Base-by-base conservation (phyloP, 495 filamentous ascomycete genomes). In the Chlorociboria aeruginascens region DNA sequence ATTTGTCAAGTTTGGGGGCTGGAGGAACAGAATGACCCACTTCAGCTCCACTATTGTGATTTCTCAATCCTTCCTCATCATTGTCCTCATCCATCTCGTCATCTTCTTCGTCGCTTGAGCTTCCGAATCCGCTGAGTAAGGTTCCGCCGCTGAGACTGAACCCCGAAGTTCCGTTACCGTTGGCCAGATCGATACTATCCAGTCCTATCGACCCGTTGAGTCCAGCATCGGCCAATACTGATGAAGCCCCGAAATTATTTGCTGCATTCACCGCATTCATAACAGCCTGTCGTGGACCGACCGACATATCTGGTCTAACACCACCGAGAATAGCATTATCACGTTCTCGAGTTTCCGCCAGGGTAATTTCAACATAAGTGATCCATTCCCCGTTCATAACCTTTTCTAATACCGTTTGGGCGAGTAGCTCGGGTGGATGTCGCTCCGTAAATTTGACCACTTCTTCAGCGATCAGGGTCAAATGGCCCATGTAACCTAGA, bases 321-420 rank as follows among this genome's bases (percentile, higher is more conserved):
- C 92, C 92, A 35, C 92, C 92, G n/a, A 99, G 81, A 41, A 99
- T 93, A 8, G 92, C 92, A 64, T 99, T 99, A 56, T 99, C 92
- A 36, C 92, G 83, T 64, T 97, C 90, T 14, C 93, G 69, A 0
- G 92, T 99, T 63, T 95, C 92, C 1, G 90, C 86, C 16, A 99
- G 72, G 0, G 88, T 89, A 38, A 89, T 84, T 63, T 96, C 92
- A 33, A 99, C 93, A 55, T 97, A 99, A 44, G 88, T 82, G 43
- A 90, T 83, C 92, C 92, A 99, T 43, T 86, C 79, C 14, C 77
- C 75, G 52, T 85, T 82, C 69, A 89, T 81, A 16, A 96, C 88
- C 52, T 83, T 86, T 46, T 96, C 85, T 57, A 95, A 68, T 4
- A 99, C 90, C 9, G 74, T 72, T 43, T 84, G 83, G 14, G 85